A percentile compares a stretch with the other conserved stretches of the same genome.
Conservation (phyloP, 1,284 basidiomycete species). For the Heterobasidion irregulare region DNA sequence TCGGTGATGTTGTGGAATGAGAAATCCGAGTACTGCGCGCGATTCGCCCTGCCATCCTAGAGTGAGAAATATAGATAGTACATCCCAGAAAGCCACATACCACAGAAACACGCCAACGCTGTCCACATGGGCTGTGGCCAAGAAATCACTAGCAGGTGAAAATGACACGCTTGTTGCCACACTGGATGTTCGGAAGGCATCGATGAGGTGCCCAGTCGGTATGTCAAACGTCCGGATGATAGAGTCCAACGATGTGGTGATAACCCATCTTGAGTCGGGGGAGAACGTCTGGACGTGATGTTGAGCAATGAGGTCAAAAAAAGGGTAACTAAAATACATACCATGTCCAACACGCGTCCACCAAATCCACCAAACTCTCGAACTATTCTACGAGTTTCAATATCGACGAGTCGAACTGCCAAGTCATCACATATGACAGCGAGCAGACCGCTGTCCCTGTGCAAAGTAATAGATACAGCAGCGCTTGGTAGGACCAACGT, state of each 20-base stretch:
- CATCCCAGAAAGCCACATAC: slow-evolving; percentile 29
- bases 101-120: slow-evolving; percentile 93
- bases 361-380: slow-evolving; percentile 81
- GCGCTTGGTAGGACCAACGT: slow-evolving; percentile 64
- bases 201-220: slow-evolving; percentile 86
- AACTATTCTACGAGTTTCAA: slow-evolving; percentile 84
- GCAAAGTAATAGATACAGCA: slow-evolving; percentile 66
- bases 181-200: slow-evolving; percentile 86
- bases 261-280: slow-evolving; percentile 89
- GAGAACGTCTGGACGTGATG: slow-evolving; percentile 67
- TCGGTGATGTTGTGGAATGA: slow-evolving; percentile 77
- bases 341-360: slow-evolving; percentile 78
- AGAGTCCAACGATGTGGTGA: slow-evolving; percentile 84
- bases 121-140: slow-evolving; percentile 93
- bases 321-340: slow-evolving; percentile 26
- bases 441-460: slow-evolving; percentile 84
- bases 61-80: background rate
- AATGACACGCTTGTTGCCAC: slow-evolving; percentile 89
- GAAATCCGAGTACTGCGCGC: slow-evolving; percentile 87
- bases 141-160: slow-evolving; percentile 92
- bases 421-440: slow-evolving; percentile 84
- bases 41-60: slow-evolving; percentile 70
- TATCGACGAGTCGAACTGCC: slow-evolving; percentile 79
- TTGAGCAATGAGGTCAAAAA: background rate
- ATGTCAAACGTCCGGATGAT: slow-evolving; percentile 95